Conservation (phyloP, 2,329 filamentous ascomycete species). For the Fusarium foetens region DNA sequence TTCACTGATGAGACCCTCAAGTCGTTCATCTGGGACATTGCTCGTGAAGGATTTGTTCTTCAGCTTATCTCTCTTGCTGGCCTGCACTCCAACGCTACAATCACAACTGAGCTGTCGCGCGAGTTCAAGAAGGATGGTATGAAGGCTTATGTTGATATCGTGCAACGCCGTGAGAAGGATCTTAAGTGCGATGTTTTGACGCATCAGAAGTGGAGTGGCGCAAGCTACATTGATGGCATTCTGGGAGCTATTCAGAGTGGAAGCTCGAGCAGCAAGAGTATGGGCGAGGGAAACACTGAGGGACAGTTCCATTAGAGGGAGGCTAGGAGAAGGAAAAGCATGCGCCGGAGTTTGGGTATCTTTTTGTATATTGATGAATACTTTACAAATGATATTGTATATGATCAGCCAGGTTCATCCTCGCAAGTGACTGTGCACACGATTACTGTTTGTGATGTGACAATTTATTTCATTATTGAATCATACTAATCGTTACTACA, state of each 20-base stretch:
- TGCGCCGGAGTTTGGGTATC: conserved; percentile 42
- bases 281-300: conserved; percentile 96
- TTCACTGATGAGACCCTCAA: conserved; percentile 85
- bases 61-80: conserved; percentile 75
- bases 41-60: conserved; percentile 81
- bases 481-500: conserved; percentile 35
- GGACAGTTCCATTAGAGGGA: conserved; percentile 64
- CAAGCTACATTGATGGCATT: conserved; percentile 84
- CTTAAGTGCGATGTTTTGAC: conserved; percentile 91
- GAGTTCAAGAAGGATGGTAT: conserved; percentile 92
- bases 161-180: conserved; percentile 91
- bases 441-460: conserved; percentile 3
- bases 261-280: conserved; percentile 87
- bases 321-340: conserved; percentile 38
- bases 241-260: conserved; percentile 91
- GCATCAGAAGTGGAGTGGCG: conserved; percentile 86
- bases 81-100: conserved; percentile 72
- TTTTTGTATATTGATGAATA: conserved; percentile 19
- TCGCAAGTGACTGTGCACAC: conserved; percentile 8
- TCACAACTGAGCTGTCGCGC: conserved; percentile 78
- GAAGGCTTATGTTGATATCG: conserved; percentile 95
- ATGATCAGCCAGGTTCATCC: conserved; percentile 14
- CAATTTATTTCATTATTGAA: conserved; percentile 25
- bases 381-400: conserved; percentile 28
- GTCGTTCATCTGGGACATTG: conserved; percentile 96